Evolutionary conservation across 73 alveolate species (phyloP).

Genomic region (Blepharisma japonicum): DNA sequence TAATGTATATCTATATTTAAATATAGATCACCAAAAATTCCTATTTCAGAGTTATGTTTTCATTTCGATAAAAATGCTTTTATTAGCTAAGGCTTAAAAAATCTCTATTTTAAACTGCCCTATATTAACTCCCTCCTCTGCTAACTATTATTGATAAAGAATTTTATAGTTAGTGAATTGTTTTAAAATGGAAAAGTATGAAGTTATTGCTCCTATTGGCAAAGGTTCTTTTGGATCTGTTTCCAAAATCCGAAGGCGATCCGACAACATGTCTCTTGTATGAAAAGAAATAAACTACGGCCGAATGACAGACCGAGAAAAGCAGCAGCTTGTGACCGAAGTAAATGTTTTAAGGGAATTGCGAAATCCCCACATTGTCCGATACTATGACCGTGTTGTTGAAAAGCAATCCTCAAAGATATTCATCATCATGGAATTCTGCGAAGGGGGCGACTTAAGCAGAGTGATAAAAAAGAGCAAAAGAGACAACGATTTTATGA

Average conservation of each 20-base stretch:
- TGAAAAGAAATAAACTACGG: constrained; percentile 92
- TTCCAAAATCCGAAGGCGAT: constrained; percentile 69
- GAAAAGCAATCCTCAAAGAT: constrained; percentile 83
- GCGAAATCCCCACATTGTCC: constrained; percentile 73
- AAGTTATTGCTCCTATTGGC: constrained; percentile 77
- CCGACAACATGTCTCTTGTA: constrained; percentile 73
- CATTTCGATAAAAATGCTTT: too few relatives aligned
- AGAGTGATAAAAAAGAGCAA: constrained; percentile 71
- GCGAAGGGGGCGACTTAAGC: constrained; percentile 95
- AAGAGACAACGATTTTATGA: constrained; percentile 61
- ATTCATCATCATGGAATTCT: constrained; percentile 90
- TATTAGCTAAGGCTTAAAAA: too few relatives aligned
- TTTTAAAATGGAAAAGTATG: constrained; percentile 87
- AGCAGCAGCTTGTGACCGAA: constrained; percentile 84
- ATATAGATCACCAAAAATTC: too few relatives aligned
- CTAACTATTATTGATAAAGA: too few relatives aligned
- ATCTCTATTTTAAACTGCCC: too few relatives aligned
- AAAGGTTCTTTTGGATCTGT: constrained; percentile 91
- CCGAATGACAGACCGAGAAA: constrained; percentile 82
- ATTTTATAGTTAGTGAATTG: too few relatives aligned
- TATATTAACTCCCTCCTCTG: too few relatives aligned
- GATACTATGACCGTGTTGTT: constrained; percentile 83
- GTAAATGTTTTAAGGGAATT: constrained; percentile 86
- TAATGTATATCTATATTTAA: too few relatives aligned
- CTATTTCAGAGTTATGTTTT: too few relatives aligned